These are phyloP conservation scores for Hanseniaspora sp. DNA, from an alignment of 1,139 yeast genomes.

Conservation along the genomic window DNA sequence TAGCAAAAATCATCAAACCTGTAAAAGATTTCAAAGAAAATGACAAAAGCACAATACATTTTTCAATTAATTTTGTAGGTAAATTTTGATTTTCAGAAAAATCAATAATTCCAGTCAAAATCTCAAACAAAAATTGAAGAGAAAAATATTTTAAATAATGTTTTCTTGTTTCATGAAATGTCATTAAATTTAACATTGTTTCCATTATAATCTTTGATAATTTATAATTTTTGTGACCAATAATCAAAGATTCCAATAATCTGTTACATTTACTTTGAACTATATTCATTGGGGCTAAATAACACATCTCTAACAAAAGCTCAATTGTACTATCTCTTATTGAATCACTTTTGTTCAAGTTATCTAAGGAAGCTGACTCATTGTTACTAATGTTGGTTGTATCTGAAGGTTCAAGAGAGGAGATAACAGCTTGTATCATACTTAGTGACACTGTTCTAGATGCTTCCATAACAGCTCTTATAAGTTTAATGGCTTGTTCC, in stretches of 20 bases:
- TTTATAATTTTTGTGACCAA: constrained; percentile 50
- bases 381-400: constrained; percentile 45
- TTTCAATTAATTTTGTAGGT: constrained; percentile 42
- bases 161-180: constrained; percentile 46
- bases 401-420: constrained; percentile 54
- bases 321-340: constrained; percentile 36
- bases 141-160: constrained; percentile 51
- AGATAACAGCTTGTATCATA: constrained; percentile 57
- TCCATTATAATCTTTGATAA: constrained; percentile 46
- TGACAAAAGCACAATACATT: constrained; percentile 51
- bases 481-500: constrained; percentile 64
- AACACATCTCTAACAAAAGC: constrained; percentile 57
- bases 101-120: constrained; percentile 47
- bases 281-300: constrained; percentile 53
- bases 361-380: constrained; percentile 26
- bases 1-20: constrained; percentile 60
- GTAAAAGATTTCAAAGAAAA: constrained; percentile 60
- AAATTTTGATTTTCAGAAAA: constrained; percentile 25
- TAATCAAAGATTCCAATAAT: constrained; percentile 44
- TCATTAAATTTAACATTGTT: constrained; percentile 50
- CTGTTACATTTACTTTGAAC: constrained; percentile 57
- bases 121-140: constrained; percentile 50
- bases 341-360: neutral
- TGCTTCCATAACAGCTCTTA: constrained; percentile 50
- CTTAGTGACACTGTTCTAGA: constrained; percentile 48